phyloP scores from a whole-genome alignment of 2,329 filamentous ascomycete genomes.

The Didymella sp. region DNA sequence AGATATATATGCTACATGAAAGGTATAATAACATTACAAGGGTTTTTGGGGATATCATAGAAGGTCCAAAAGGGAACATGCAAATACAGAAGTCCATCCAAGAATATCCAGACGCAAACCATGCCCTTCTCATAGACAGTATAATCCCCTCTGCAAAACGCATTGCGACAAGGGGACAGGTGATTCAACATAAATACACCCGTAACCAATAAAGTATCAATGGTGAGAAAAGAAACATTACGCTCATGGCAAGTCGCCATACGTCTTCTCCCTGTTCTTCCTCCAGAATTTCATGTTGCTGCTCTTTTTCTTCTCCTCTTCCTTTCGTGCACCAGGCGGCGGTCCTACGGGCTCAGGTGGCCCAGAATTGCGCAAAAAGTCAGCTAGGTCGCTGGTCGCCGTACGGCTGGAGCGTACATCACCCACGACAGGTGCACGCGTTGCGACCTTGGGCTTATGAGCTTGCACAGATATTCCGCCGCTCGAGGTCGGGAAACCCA shows the following conservation, averaged over 20 bases:
- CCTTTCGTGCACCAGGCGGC: conserved; percentile 26
- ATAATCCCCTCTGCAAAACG: neutral
- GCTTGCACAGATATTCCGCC: conserved; percentile 32
- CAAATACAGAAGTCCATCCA: neutral
- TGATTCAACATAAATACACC: neutral
- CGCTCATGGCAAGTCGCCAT: conserved; percentile 29
- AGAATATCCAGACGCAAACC: neutral
- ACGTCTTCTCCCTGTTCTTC: conserved; percentile 35
- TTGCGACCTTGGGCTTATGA: conserved; percentile 38
- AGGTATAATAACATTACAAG: conserved; percentile 15
- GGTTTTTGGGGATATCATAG: conserved; percentile 14
- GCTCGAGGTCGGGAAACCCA: conserved; percentile 24
- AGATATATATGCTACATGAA: conserved; percentile 14
- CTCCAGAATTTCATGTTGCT: conserved; percentile 45
- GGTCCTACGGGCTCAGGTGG: conserved; percentile 42
- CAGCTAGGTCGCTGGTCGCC: conserved; percentile 52
- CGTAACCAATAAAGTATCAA: neutral
- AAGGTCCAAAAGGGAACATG: conserved; percentile 1
- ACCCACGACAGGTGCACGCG: conserved; percentile 34
- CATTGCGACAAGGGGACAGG: neutral
- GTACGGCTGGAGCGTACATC: conserved; percentile 33
- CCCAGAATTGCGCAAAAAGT: conserved; percentile 53
- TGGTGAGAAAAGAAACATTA: neutral
- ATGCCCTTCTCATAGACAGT: neutral
- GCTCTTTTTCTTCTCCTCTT: conserved; percentile 43